A percentile compares a stretch with the other conserved stretches of the same genome.
phyloP scores from a whole-genome alignment of 345 rosid genomes.

The Dipteronia sinensis region DNA sequence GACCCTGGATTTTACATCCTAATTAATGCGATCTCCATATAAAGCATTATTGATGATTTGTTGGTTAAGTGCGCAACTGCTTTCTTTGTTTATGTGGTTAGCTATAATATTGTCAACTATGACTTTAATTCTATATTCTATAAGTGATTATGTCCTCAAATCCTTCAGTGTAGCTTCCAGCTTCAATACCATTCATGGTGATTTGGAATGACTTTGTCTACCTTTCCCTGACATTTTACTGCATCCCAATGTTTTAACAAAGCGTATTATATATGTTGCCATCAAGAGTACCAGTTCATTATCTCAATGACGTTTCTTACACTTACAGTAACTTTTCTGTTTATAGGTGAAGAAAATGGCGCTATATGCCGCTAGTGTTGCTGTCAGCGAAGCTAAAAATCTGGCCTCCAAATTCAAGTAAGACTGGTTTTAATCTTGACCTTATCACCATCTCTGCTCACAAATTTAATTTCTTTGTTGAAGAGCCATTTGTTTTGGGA shows the following conservation, averaged over 20 bases:
- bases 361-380: constrained; percentile 41
- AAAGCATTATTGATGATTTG: not conserved
- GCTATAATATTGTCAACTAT: not conserved
- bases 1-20: not conserved
- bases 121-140: not conserved
- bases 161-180: not conserved
- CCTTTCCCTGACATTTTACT: too few species aligned
- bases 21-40: not conserved
- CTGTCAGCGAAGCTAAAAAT: constrained; percentile 39
- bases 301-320: constrained; percentile 14
- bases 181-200: not conserved
- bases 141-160: not conserved
- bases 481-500: not conserved
- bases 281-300: not conserved
- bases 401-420: constrained; percentile 28
- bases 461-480: constrained; percentile 6
- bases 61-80: not conserved
- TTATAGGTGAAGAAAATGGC: constrained; percentile 58
- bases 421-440: constrained; percentile 22
- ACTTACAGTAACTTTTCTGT: constrained; percentile 2
- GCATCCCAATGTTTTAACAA: not conserved
- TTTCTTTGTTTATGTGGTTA: not conserved
- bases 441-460: constrained; percentile 11
- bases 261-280: not conserved
- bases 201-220: too few species aligned